Conservation (phyloP, 192 early-diverging fungal species). For the Rhizophagus prolifer region DNA sequence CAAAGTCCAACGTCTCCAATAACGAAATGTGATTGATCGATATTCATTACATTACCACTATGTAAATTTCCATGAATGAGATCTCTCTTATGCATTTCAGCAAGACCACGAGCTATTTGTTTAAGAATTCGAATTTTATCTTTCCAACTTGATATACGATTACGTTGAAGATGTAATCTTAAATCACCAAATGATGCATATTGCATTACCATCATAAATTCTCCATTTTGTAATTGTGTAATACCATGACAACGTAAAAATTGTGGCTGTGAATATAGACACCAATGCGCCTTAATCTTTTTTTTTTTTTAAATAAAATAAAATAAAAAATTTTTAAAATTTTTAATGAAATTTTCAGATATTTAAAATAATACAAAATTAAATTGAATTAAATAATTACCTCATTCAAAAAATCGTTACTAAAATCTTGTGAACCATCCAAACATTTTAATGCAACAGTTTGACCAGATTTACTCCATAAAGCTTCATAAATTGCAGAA, state of each 20-base stretch:
- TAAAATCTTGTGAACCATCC: slow-evolving; percentile 34
- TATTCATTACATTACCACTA: slow-evolving; percentile 45
- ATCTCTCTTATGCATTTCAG: slow-evolving; percentile 42
- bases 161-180: slow-evolving; percentile 35
- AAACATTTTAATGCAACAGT: slow-evolving; percentile 34
- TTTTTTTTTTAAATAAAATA: slow-evolving; percentile 30
- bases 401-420: slow-evolving; percentile 37
- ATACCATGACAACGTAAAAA: slow-evolving; percentile 36
- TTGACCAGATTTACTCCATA: slow-evolving; percentile 14
- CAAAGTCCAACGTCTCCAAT: slow-evolving; percentile 38
- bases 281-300: slow-evolving; percentile 26
- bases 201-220: slow-evolving; percentile 46
- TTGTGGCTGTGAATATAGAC: slow-evolving; percentile 13
- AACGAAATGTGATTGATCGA: slow-evolving; percentile 39
- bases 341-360: slow-evolving; percentile 1
- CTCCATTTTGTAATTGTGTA: slow-evolving; percentile 39
- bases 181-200: slow-evolving; percentile 40
- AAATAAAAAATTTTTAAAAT: slow-evolving; percentile 7
- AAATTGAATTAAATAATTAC: slow-evolving; percentile 19
- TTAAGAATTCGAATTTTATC: slow-evolving; percentile 31
- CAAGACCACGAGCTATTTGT: slow-evolving; percentile 37
- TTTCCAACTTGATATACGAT: slow-evolving; percentile 33
- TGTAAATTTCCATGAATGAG: slow-evolving; percentile 48
- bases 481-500: slow-evolving; percentile 37
- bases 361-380: slow-evolving; percentile 12